Evolutionary conservation across 2,329 filamentous ascomycete species (phyloP).

Genomic region (Aspergillus sp.): DNA sequence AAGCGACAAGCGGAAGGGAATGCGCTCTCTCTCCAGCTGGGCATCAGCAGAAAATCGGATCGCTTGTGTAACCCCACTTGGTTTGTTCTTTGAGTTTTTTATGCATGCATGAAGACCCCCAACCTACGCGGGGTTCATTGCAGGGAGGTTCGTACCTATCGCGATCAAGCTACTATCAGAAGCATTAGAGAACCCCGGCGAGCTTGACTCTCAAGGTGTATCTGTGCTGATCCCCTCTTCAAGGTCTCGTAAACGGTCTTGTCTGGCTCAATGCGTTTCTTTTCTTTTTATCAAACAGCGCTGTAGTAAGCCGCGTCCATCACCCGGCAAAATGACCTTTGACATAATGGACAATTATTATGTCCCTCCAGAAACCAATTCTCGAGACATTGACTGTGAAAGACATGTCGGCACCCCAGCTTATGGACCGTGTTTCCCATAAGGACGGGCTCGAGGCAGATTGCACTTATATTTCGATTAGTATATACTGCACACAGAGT

Average conservation of each 20-base stretch:
- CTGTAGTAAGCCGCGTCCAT: no score
- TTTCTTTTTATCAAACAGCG: neutral
- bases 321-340: neutral
- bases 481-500: no score
- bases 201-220: no score
- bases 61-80: neutral
- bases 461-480: conserved; percentile 2
- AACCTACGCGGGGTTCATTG: no score
- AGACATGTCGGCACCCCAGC: conserved; percentile 6
- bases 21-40: no score
- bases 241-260: no score
- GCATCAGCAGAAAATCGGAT: no score
- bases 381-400: conserved; percentile 4
- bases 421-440: conserved; percentile 4
- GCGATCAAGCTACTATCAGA: no score
- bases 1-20: neutral
- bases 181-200: no score
- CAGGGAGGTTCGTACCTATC: no score
- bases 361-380: conserved; percentile 4
- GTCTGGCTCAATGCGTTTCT: neutral
- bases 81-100: neutral
- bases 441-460: conserved; percentile 9
- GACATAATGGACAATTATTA: conserved; percentile 4
- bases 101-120: no score
- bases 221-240: no score